Conservation (phyloP, 1,284 basidiomycete species). For the Exsudoporus floridanus region DNA sequence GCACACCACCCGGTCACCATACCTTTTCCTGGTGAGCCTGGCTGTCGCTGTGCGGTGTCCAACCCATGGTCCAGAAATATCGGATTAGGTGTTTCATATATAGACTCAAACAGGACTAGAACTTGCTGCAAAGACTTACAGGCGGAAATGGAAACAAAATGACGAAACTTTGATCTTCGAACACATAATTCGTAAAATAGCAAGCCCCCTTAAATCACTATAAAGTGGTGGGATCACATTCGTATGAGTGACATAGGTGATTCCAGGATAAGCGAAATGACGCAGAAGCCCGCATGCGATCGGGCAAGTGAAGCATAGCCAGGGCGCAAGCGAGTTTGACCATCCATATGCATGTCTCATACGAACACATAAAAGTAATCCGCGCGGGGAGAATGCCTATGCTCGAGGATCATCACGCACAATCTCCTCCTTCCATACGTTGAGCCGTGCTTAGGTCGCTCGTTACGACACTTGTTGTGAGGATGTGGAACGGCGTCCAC, state of each 20-base stretch:
- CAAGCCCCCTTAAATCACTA: not conserved
- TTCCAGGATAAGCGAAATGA: not conserved
- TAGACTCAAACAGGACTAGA: not conserved
- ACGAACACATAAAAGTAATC: conserved; percentile 14
- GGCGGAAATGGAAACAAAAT: not conserved
- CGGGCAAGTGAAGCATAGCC: conserved; percentile 1
- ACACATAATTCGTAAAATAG: not conserved
- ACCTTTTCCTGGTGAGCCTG: too few species aligned
- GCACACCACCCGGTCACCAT: too few species aligned
- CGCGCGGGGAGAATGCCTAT: conserved; percentile 16
- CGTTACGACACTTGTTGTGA: conserved; percentile 68
- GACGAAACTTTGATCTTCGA: not conserved
- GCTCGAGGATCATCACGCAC: conserved; percentile 17
- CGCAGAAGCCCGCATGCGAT: not conserved
- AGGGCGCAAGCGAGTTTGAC: conserved; percentile 3
- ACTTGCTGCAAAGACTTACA: not conserved
- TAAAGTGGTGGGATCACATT: not conserved
- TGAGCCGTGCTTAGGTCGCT: conserved; percentile 65
- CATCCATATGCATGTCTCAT: conserved; percentile 15
- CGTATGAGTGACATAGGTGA: not conserved
- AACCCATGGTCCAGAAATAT: too few species aligned
- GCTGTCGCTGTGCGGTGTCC: too few species aligned
- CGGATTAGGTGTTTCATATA: not conserved
- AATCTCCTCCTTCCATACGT: conserved; percentile 54
- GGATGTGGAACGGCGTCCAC: conserved; percentile 58